phyloP scores from a whole-genome alignment of 1,284 basidiomycete species.

The Ceratobasidium sp. region DNA sequence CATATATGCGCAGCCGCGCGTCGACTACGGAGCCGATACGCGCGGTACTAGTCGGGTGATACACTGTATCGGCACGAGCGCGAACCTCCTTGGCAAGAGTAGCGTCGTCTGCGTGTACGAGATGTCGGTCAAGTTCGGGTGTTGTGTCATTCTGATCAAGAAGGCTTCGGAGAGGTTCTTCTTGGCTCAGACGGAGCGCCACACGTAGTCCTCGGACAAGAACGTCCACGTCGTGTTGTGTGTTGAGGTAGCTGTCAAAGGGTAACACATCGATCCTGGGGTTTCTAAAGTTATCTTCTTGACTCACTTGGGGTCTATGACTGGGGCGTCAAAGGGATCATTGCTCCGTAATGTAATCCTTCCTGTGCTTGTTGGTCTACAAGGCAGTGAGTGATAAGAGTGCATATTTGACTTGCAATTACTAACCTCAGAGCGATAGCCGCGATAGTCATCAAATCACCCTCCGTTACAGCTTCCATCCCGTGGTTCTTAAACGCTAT shows the following conservation, averaged over 20 bases:
- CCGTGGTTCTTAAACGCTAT: conserved; percentile 43
- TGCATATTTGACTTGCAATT: no score
- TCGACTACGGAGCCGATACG: conserved; percentile 64
- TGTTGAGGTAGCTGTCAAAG: conserved; percentile 32
- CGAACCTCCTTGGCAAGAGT: conserved; percentile 52
- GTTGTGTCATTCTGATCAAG: conserved; percentile 44
- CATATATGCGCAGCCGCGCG: conserved; percentile 52
- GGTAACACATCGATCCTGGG: not conserved
- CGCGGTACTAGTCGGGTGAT: conserved; percentile 64
- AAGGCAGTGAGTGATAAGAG: no score
- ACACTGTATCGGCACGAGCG: conserved; percentile 62
- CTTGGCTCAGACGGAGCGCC: conserved; percentile 27
- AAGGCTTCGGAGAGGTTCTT: conserved; percentile 39
- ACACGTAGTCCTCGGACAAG: conserved; percentile 39
- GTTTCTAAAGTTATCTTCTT: no score
- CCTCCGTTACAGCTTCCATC: conserved; percentile 39
- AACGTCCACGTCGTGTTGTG: conserved; percentile 38
- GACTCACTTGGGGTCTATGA: conserved; percentile 41
- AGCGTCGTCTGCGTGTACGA: conserved; percentile 45
- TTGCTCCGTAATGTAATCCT: conserved; percentile 35
- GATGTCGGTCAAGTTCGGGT: conserved; percentile 45
- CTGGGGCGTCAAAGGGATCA: conserved; percentile 40
- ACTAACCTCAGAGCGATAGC: conserved; percentile 47
- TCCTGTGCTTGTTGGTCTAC: conserved; percentile 39
- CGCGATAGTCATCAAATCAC: conserved; percentile 48